Percentiles rank a stretch among this genome's conserved stretches.
Conservation (phyloP, 2,329 filamentous ascomycete species). For the Apiospora kogelbergensis region DNA sequence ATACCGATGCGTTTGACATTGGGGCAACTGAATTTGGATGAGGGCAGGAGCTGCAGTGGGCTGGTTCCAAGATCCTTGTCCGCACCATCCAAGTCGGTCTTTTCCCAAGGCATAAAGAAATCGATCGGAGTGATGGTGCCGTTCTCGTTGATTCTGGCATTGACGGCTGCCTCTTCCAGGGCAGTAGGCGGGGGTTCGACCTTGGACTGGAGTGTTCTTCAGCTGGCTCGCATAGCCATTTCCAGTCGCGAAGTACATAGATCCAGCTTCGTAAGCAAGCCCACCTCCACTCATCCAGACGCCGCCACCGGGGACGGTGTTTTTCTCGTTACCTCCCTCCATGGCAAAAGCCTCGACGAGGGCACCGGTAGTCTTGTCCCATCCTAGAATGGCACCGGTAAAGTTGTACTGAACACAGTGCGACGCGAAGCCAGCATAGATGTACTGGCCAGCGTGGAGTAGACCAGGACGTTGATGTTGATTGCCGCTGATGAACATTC, state of each 20-base stretch:
- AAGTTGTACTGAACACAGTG: conserved; percentile 53
- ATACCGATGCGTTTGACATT: conserved; percentile 46
- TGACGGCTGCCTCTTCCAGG: conserved; percentile 49
- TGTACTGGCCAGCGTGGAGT: conserved; percentile 44
- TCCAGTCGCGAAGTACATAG: conserved; percentile 47
- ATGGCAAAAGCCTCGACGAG: conserved; percentile 44
- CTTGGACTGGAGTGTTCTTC: conserved; percentile 40
- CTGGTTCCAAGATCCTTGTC: conserved; percentile 49
- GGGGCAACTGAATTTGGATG: conserved; percentile 41
- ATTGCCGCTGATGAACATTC: conserved; percentile 47
- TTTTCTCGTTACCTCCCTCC: conserved; percentile 41
- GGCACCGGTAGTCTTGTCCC: conserved; percentile 44
- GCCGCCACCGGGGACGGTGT: conserved; percentile 40
- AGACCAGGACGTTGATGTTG: conserved; percentile 47
- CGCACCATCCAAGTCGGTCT: conserved; percentile 46
- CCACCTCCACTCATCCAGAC: conserved; percentile 52
- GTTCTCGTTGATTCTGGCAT: conserved; percentile 44
- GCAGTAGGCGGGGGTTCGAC: conserved; percentile 44
- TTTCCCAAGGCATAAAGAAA: conserved; percentile 53
- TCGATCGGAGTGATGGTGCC: conserved; percentile 44
- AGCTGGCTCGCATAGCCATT: conserved; percentile 50
- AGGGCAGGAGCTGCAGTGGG: conserved; percentile 43
- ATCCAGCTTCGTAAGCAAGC: conserved; percentile 43
- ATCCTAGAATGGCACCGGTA: conserved; percentile 49
- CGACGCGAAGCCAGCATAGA: conserved; percentile 50